Percentiles rank a stretch among this genome's conserved stretches.
Evolutionary conservation across 2,329 filamentous ascomycete genomes (phyloP).

Genomic region (Epichloe brachyelytri): DNA sequence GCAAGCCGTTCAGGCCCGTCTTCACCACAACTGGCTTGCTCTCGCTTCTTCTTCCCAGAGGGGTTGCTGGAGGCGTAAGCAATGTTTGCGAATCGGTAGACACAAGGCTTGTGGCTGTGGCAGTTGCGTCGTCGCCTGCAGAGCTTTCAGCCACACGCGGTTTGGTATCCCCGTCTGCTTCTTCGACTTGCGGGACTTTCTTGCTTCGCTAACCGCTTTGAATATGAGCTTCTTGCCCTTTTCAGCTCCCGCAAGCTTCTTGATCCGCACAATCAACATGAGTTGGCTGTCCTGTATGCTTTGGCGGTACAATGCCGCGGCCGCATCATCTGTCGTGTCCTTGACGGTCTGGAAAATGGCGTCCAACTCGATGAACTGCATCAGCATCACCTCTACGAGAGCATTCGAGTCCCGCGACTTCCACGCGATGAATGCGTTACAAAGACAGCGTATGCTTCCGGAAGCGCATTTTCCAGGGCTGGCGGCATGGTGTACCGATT

Average conservation of each 20-base stretch:
- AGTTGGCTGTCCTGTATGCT: constrained; percentile 74
- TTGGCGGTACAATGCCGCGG: constrained; percentile 63
- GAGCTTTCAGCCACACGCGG: constrained; percentile 49
- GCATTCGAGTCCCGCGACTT: constrained; percentile 69
- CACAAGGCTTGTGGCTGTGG: constrained; percentile 24
- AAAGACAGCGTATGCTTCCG: constrained; percentile 58
- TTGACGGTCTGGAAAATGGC: constrained; percentile 76
- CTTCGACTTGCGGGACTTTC: constrained; percentile 50
- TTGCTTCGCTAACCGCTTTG: constrained; percentile 59
- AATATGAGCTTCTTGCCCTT: constrained; percentile 60
- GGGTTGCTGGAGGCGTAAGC: constrained; percentile 40
- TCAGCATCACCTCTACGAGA: constrained; percentile 72
- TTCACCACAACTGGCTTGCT: constrained; percentile 24
- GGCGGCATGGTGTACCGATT: constrained; percentile 57
- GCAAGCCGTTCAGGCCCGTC: constrained; percentile 35
- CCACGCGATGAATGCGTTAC: constrained; percentile 72
- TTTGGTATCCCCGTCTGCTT: constrained; percentile 57
- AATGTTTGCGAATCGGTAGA: constrained; percentile 32
- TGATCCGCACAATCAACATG: constrained; percentile 66
- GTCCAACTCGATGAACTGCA: constrained; percentile 74
- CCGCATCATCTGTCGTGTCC: constrained; percentile 59
- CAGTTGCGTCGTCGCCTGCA: constrained; percentile 21
- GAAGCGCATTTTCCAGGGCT: constrained; percentile 47
- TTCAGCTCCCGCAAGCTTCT: constrained; percentile 60
- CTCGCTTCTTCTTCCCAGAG: constrained; percentile 20